These are phyloP conservation scores for Monilinia laxa DNA, from an alignment of 2,329 filamentous ascomycete genomes.

Conservation along the genomic window DNA sequence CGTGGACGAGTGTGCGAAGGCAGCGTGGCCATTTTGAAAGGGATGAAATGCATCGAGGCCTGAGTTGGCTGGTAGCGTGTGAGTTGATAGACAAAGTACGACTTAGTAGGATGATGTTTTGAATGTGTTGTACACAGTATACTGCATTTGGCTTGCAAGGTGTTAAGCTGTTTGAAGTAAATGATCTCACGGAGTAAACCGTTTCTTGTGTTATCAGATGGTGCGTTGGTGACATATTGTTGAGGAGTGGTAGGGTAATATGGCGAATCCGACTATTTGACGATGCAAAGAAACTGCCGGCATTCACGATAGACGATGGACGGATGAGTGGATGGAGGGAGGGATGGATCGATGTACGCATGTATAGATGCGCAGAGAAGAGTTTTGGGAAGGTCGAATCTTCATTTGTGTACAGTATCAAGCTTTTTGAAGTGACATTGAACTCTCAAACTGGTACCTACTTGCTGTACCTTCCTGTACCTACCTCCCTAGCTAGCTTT, in stretches of 20 bases:
- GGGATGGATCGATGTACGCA: background rate
- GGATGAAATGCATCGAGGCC: slow-evolving; percentile 23
- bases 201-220: slow-evolving; percentile 22
- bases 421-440: background rate
- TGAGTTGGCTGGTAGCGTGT: slow-evolving; percentile 21
- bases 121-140: slow-evolving; percentile 29
- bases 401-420: background rate
- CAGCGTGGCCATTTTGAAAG: slow-evolving; percentile 24
- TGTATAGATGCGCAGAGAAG: background rate
- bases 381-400: slow-evolving; percentile 10
- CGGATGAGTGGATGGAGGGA: background rate
- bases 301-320: slow-evolving; percentile 6
- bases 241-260: slow-evolving; percentile 9
- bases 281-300: slow-evolving; percentile 14
- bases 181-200: slow-evolving; percentile 19
- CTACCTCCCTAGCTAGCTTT: background rate
- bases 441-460: slow-evolving; percentile 1
- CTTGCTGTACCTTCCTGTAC: too few species aligned
- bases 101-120: slow-evolving; percentile 33
- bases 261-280: slow-evolving; percentile 2
- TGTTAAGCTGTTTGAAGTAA: slow-evolving; percentile 24
- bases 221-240: slow-evolving; percentile 22
- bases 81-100: slow-evolving; percentile 23
- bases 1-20: slow-evolving; percentile 25
- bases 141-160: slow-evolving; percentile 20